Conservation (phyloP, 139 green algal species). For the Volvox africanus region DNA sequence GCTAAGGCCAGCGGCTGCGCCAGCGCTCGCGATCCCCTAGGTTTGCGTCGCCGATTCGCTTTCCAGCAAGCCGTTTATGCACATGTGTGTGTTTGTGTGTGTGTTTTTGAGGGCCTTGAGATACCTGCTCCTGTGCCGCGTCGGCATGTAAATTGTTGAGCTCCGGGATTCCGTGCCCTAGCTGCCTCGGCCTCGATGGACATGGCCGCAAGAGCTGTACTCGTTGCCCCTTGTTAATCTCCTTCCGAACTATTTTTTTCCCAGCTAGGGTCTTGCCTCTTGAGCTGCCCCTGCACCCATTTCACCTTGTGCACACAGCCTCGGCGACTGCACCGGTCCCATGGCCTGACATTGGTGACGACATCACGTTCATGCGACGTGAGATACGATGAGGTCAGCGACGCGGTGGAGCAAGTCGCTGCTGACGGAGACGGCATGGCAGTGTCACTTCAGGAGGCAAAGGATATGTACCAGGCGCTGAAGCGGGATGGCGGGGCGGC, state of each 20-base stretch:
- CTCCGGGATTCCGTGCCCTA: no score
- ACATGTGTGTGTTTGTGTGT: neutral
- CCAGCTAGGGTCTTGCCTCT: neutral
- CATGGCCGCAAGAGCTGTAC: neutral
- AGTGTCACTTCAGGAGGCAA: conserved; percentile 24
- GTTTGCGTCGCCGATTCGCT: neutral
- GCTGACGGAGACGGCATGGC: conserved; percentile 82
- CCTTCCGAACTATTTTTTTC: neutral
- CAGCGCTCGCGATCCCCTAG: no score
- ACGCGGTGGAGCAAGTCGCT: conserved; percentile 58
- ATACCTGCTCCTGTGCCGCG: neutral
- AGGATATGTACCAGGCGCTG: conserved; percentile 30
- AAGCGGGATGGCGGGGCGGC: conserved; percentile 1
- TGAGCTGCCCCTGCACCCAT: neutral
- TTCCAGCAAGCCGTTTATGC: no score
- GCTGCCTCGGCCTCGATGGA: neutral
- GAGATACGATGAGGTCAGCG: conserved; percentile 45
- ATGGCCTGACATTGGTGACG: conserved; percentile 76
- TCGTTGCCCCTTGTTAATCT: neutral
- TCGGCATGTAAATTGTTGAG: neutral
- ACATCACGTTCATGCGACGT: conserved; percentile 76
- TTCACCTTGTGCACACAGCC: neutral
- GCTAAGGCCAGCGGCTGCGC: no score
- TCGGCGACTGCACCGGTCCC: conserved; percentile 49
- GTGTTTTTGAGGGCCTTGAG: neutral